Evolutionary conservation across 208 protist genomes (phyloP).

Genomic region (Wallacemonas rigidus): DNA sequence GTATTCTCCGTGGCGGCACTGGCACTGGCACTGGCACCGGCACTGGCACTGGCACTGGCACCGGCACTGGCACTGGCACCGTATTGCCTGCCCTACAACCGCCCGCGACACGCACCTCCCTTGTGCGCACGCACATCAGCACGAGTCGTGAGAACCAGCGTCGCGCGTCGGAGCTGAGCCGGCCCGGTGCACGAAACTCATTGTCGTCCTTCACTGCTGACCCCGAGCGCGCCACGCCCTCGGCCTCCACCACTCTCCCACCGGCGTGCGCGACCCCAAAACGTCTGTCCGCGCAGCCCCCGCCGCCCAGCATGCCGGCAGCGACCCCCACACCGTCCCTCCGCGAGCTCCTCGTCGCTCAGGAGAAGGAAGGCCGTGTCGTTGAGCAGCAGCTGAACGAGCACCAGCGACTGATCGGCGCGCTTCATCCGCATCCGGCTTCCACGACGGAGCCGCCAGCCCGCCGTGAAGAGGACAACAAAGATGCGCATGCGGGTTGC

Average conservation of each 20-base stretch:
- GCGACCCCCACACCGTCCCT: slow-evolving; percentile 25
- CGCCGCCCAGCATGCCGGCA: background rate
- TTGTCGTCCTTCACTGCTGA: background rate
- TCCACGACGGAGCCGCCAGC: no score
- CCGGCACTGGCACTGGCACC: background rate
- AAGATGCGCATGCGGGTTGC: no score
- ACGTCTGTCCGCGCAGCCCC: background rate
- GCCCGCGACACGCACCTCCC: background rate
- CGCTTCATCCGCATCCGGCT: background rate
- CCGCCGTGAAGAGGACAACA: no score
- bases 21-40: no score
- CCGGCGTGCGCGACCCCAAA: background rate
- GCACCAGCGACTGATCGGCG: slow-evolving; percentile 32
- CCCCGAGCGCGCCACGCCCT: background rate
- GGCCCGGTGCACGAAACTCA: background rate
- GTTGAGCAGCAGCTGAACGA: slow-evolving; percentile 29
- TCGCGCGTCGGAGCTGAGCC: slow-evolving; percentile 28
- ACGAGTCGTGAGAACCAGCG: slow-evolving; percentile 33
- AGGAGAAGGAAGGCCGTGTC: slow-evolving; percentile 52
- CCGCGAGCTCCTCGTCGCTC: slow-evolving; percentile 66
- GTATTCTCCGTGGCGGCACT: slow-evolving; percentile 18
- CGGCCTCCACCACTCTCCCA: background rate
- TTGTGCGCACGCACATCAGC: slow-evolving; percentile 3
- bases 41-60: no score
- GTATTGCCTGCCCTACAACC: background rate